These are phyloP conservation scores for Trichoderma hamatum DNA, from an alignment of 2,329 filamentous ascomycete genomes.

Conservation along the genomic window DNA sequence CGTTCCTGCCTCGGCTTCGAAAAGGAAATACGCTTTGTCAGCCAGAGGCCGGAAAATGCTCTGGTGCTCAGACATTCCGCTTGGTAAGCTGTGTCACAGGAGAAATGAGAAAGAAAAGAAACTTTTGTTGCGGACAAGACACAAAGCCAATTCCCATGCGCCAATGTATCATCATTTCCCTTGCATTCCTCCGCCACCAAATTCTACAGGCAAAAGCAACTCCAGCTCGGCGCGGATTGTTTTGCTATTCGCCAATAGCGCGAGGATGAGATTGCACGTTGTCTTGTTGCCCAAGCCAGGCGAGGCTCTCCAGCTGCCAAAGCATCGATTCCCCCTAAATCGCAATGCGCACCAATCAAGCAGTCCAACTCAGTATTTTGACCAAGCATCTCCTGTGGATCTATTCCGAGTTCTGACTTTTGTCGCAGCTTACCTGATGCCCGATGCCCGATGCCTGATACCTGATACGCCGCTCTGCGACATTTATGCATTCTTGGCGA, in stretches of 20 bases:
- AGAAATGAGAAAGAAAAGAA: background rate
- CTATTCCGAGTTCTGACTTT: background rate
- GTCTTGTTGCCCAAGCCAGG: too few relatives aligned
- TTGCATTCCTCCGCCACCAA: background rate
- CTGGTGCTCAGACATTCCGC: background rate
- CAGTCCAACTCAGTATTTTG: background rate
- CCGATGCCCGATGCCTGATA: background rate
- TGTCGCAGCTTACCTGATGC: background rate
- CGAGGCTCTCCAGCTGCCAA: background rate
- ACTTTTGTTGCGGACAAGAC: background rate
- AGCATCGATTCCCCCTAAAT: background rate
- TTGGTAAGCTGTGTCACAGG: background rate
- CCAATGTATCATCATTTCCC: constrained; percentile 5
- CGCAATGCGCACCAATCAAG: background rate
- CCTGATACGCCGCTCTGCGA: background rate
- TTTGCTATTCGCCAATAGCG: background rate
- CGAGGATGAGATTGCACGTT: background rate
- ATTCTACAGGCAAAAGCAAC: background rate
- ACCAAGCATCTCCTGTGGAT: background rate
- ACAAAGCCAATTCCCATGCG: background rate
- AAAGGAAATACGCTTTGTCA: too few relatives aligned
- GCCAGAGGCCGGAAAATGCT: too few relatives aligned
- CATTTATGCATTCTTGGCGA: background rate
- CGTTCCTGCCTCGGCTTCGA: background rate
- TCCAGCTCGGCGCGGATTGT: background rate